A percentile compares a stretch with the other conserved stretches of the same genome.
Conservation (phyloP, 1,284 basidiomycete species). For the Sanghuangporus sanghuang region DNA sequence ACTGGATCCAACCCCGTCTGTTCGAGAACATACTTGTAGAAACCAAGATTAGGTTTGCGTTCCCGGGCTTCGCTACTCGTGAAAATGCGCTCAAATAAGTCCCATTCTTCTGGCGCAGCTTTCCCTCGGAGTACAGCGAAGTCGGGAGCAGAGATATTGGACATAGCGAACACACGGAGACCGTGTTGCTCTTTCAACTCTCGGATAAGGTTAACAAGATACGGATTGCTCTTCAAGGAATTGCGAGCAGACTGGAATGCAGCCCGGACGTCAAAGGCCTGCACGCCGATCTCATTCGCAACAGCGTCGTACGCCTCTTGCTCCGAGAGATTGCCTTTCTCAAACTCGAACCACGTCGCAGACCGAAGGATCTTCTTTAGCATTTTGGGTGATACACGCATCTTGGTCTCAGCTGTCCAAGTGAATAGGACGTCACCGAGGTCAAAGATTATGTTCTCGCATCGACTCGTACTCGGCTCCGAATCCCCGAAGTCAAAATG, state of each 20-base stretch:
- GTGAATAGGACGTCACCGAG: slow-evolving; percentile 54
- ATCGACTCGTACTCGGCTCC: slow-evolving; percentile 7
- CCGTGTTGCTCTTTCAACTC: slow-evolving; percentile 36
- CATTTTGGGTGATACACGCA: slow-evolving; percentile 38
- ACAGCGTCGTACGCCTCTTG: slow-evolving; percentile 41
- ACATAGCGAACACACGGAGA: slow-evolving; percentile 49
- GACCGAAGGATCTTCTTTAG: slow-evolving; percentile 43
- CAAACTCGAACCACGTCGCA: slow-evolving; percentile 51
- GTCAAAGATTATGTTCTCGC: slow-evolving; percentile 17
- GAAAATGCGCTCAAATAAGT: slow-evolving; percentile 48
- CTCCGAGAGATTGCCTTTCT: slow-evolving; percentile 43
- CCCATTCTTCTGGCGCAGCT: slow-evolving; percentile 38
- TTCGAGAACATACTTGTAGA: slow-evolving; percentile 44
- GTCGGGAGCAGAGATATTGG: slow-evolving; percentile 54
- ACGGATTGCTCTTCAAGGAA: slow-evolving; percentile 38
- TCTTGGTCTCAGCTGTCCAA: slow-evolving; percentile 47
- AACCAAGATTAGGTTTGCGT: slow-evolving; percentile 51
- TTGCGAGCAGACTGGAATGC: slow-evolving; percentile 44
- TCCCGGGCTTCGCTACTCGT: slow-evolving; percentile 45
- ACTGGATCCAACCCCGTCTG: slow-evolving; percentile 38
- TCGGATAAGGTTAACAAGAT: slow-evolving; percentile 42
- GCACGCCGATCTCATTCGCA: slow-evolving; percentile 36
- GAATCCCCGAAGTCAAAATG: not conserved
- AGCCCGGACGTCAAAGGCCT: slow-evolving; percentile 33
- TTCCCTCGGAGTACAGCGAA: slow-evolving; percentile 41